phyloP scores from a whole-genome alignment of 2,329 filamentous ascomycete species.

The Westerdykella sp. region DNA sequence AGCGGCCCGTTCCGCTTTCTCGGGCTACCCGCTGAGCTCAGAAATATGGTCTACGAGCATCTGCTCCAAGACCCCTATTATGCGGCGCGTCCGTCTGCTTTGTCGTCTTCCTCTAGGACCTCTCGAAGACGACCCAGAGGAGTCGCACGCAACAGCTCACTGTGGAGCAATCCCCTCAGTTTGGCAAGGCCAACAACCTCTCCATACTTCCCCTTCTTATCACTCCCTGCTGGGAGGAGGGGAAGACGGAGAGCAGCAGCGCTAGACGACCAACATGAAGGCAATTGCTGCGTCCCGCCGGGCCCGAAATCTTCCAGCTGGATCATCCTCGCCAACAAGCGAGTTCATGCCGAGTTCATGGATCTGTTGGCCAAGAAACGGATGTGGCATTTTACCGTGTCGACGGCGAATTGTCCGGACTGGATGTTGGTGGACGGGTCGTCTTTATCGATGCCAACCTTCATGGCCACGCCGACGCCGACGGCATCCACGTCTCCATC shows the following conservation, averaged over 20 bases:
- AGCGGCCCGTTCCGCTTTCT: slow-evolving; percentile 24
- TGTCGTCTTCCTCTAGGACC: neutral
- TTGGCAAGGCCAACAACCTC: no score
- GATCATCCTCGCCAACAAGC: slow-evolving; percentile 29
- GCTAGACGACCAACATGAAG: slow-evolving; percentile 6
- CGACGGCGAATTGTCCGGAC: slow-evolving; percentile 17
- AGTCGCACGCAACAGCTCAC: no score
- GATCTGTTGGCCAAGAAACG: slow-evolving; percentile 26
- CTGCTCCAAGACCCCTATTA: slow-evolving; percentile 7
- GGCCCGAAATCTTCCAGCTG: slow-evolving; percentile 2
- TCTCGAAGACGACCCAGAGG: neutral
- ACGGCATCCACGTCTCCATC: neutral
- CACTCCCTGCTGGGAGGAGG: no score
- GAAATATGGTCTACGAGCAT: slow-evolving; percentile 30
- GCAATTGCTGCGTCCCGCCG: no score
- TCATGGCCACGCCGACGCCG: neutral
- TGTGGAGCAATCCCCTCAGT: no score
- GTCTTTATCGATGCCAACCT: neutral
- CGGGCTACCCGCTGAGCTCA: slow-evolving; percentile 25
- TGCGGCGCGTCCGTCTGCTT: neutral
- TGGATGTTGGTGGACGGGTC: no score
- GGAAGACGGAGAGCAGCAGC: slow-evolving; percentile 3
- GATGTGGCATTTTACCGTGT: slow-evolving; percentile 29
- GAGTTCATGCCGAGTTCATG: slow-evolving; percentile 32
- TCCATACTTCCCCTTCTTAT: no score